phyloP scores from a whole-genome alignment of 768 basidiomycete genomes.

The Boletus tomentosulus region DNA sequence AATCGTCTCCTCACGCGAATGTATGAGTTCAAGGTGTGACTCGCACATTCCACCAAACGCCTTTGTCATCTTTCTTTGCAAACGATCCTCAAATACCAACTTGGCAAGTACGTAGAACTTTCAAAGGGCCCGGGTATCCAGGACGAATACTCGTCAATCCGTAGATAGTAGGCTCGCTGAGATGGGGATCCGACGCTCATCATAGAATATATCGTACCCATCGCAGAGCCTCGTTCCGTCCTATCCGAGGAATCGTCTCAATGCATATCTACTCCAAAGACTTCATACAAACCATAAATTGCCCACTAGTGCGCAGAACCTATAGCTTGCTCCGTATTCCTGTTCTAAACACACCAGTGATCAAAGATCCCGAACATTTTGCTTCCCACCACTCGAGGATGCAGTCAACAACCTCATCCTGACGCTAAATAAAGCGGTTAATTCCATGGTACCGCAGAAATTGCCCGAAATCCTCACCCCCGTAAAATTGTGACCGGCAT shows the following conservation, averaged over 20 bases:
- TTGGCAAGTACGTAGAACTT: too few relatives aligned
- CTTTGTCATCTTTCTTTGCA: too few relatives aligned
- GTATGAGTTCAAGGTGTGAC: too few relatives aligned
- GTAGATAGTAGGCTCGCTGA: background rate
- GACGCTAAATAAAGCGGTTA: constrained; percentile 36
- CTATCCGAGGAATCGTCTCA: too few relatives aligned
- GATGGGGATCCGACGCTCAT: too few relatives aligned
- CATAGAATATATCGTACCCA: too few relatives aligned
- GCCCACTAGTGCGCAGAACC: background rate
- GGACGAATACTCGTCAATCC: background rate
- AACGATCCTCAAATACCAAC: too few relatives aligned
- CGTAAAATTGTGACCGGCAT: constrained; percentile 76
- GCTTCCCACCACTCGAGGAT: constrained; percentile 67
- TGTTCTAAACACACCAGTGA: constrained; percentile 61
- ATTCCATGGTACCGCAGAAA: background rate
- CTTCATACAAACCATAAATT: background rate
- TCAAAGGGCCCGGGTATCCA: background rate
- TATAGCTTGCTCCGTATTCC: constrained; percentile 50
- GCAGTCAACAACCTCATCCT: constrained; percentile 62
- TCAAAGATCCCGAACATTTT: constrained; percentile 43
- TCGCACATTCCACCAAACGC: too few relatives aligned
- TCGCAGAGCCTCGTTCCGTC: too few relatives aligned
- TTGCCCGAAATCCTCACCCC: constrained; percentile 35
- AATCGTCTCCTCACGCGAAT: background rate
- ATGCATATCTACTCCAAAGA: background rate